Evolutionary conservation across 331 rosid genomes (phyloP).

Genomic region (Dryas integrifolia): DNA sequence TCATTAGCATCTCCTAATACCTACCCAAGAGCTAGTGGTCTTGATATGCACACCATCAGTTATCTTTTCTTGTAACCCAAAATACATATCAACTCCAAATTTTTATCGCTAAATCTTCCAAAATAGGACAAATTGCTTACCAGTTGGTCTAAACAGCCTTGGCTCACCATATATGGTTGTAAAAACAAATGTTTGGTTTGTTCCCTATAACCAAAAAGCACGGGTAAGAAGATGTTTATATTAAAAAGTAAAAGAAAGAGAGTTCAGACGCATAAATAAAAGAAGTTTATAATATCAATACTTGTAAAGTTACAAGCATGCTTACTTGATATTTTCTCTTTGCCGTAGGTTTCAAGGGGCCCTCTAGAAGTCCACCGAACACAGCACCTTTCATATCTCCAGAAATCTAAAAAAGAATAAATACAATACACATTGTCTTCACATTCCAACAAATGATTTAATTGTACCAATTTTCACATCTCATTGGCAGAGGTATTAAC

Average conservation of each 20-base stretch:
- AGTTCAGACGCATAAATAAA: neutral
- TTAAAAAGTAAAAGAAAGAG: neutral
- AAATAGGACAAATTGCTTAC: constrained; percentile 45
- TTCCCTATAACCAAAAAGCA: constrained; percentile 55
- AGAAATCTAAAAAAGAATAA: constrained; percentile 35
- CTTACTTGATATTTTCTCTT: constrained; percentile 88
- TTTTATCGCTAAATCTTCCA: constrained; percentile 15
- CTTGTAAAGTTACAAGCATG: neutral
- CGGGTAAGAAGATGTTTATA: neutral
- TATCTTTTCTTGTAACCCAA: neutral
- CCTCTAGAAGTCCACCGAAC: constrained; percentile 86
- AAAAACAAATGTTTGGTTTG: constrained; percentile 82
- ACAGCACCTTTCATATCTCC: constrained; percentile 92
- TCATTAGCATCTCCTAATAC: neutral
- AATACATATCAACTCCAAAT: constrained; percentile 7
- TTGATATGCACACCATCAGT: neutral
- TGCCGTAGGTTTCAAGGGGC: constrained; percentile 77
- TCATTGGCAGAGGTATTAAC: constrained; percentile 27
- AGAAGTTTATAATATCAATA: too few relatives aligned
- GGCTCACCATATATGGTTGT: constrained; percentile 87
- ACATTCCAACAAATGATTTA: constrained; percentile 16
- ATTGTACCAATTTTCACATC: neutral
- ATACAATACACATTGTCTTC: constrained; percentile 13
- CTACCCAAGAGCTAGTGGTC: neutral
- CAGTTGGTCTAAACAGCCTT: constrained; percentile 91